Conservation (phyloP, 768 basidiomycete genomes). For the Clitopilus hobsonii region DNA sequence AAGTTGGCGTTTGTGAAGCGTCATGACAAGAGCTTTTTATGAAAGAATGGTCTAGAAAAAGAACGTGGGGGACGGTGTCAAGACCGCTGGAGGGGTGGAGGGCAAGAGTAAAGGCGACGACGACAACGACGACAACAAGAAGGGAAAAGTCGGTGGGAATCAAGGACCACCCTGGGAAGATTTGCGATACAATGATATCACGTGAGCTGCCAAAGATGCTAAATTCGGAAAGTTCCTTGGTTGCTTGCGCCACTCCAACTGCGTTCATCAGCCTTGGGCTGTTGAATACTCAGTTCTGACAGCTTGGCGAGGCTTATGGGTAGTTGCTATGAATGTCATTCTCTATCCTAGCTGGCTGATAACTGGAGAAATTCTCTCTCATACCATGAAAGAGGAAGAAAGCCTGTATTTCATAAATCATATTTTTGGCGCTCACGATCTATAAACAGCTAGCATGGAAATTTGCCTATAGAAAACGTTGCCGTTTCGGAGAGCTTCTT, state of each 20-base stretch:
- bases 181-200: neutral
- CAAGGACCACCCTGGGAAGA: constrained; percentile 5
- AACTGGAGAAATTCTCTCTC: no score
- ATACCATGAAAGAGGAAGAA: no score
- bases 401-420: no score
- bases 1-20: constrained; percentile 21
- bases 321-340: neutral
- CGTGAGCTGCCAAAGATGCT: neutral
- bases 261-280: neutral
- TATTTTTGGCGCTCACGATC: no score
- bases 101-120: neutral
- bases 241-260: neutral
- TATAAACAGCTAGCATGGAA: neutral
- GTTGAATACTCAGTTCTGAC: neutral
- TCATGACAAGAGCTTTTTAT: constrained; percentile 15
- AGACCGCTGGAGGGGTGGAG: neutral
- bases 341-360: no score
- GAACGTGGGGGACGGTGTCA: constrained; percentile 11
- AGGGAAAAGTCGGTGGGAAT: neutral
- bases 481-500: no score
- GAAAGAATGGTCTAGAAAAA: constrained; percentile 10
- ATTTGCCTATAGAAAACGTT: neutral
- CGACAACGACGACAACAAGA: constrained; percentile 3
- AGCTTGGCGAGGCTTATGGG: neutral
- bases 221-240: neutral